phyloP scores from a whole-genome alignment of 805 yeast genomes.

The Metschnikowia picachoensis region DNA sequence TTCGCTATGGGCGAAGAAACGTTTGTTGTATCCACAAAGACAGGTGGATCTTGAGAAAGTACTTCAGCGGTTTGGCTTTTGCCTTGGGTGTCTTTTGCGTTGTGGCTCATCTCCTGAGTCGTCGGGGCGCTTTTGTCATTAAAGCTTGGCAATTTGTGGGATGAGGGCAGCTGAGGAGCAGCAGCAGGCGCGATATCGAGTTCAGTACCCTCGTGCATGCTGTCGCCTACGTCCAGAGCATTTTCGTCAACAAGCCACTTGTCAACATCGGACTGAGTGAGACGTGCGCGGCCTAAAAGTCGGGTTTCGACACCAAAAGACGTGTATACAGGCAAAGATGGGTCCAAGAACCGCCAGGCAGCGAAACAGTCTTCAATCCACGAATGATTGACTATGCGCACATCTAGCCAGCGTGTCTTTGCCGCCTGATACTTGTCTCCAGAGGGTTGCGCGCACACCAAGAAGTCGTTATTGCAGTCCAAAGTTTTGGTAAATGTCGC shows the following conservation, averaged over 20 bases:
- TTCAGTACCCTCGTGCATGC: conserved; percentile 13
- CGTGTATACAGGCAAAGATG: conserved; percentile 43
- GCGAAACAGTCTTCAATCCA: conserved; percentile 84
- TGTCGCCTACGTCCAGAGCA: conserved; percentile 24
- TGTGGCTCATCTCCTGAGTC: not conserved
- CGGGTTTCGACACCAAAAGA: conserved; percentile 22
- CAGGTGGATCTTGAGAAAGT: not conserved
- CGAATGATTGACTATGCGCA: conserved; percentile 67
- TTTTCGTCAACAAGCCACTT: not conserved
- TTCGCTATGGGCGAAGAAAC: conserved; percentile 1
- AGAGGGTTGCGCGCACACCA: conserved; percentile 59
- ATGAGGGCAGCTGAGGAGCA: not conserved
- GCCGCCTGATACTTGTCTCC: conserved; percentile 82
- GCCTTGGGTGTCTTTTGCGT: not conserved
- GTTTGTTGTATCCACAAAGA: not conserved
- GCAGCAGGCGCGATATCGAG: not conserved
- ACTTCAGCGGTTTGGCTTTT: not conserved
- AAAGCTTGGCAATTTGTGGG: not conserved
- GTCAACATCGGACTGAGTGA: not conserved
- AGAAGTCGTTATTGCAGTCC: conserved; percentile 62
- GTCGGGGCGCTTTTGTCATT: not conserved
- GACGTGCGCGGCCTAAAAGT: conserved; percentile 7
- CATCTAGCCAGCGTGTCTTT: conserved; percentile 49
- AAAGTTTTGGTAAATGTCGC: conserved; percentile 70
- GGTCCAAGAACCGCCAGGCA: conserved; percentile 54